Base-by-base conservation (phyloP, 305 asterid genomes). In the Fraxinus latifolia region DNA sequence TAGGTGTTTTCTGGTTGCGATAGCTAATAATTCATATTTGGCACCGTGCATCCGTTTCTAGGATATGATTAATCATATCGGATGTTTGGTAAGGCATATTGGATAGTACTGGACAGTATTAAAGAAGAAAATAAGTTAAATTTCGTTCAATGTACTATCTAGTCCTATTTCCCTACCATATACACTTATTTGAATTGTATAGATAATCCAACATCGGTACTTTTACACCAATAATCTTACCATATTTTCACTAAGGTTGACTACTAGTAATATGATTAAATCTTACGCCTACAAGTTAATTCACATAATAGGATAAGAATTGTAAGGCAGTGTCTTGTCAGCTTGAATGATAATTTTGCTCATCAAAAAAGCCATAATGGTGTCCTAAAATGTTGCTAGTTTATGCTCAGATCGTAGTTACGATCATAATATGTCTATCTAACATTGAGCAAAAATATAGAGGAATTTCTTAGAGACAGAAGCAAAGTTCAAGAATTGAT, bases 401-500 rank as follows among this genome's bases (percentile, higher is more conserved):
- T 76, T 29, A 39, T 76, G 17, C 67, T 44, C 36, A 42, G 36
- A 65, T 44, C 19, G 12, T 23, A 39, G 55, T 37, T 67, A 27
- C 33, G 36, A 15, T 77, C 7, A 6, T 53, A 83, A 34, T 74
- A 50, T 72, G 25, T 74, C 71, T 37, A 76, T 36, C 3, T 79
- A 77, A 80, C 74, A 71, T 74, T 73, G 11, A 62, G 80, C 36
- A 72, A 76, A 82, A 78, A 80, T 80, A 36, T 86, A 78, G 91
- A 94, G 98, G 93, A 94, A 81, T 90, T 88, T 80, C 82, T 91
- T 86, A 90, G 94, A 87, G 97, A 91, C 86, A 88, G 94, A 87
- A 89, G 92, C 86, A 92, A 93, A 86, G 98, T 91, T 86, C 85
- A 88, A 65, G 89, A 89, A 65, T 39, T 92, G 81, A 98, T 94